Evolutionary conservation across 495 filamentous ascomycete genomes (phyloP), one percentile per base, ranked within the genome.

Genomic region (Letharia lupina): DNA sequence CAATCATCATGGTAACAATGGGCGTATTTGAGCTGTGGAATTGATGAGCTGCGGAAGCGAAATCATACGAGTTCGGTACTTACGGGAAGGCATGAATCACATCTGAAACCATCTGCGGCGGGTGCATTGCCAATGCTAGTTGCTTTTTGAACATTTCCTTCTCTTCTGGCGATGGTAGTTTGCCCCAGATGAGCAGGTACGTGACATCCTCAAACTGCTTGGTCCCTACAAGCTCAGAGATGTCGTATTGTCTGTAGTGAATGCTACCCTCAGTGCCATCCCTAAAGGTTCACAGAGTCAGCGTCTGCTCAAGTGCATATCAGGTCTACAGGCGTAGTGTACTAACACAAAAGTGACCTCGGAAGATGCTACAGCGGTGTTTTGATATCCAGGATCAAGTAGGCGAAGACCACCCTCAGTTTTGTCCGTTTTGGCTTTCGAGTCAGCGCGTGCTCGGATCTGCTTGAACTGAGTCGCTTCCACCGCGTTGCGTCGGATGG

Each of bases 181-280:
- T 67, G 1, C 79, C 78, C 69, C 77, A 82, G 60, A 82, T 79
- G n/a, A 82, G 72, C 41, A 83, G 74, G 61, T 78, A 75, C 40
- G 75, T 72, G 18, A 77, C 73, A 63, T 83, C 81, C 35, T 76
- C 70, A 61, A 75, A 81, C 44, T 76, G 72, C 13, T 70, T 67
- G 48, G 78, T 68, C 40, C 75, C 73, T 10, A 76, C 74, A 35
- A 83, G 68, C 59, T 78, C 70, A 56, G 78, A 77, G 47, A 82
- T 78, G 18, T 74, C 73, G 57, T 78, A 74, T 8, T 75, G 78
- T 37, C 81, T 68, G 65, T 81, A 79, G 67, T 72, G 76, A 65
- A 80, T 66, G 54, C 71, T 75, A 18, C 77, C 74, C 47, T 75
- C 71, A 57, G 74, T 71, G n/a, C 77, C 80, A 60, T 79, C 61